Evolutionary conservation across 2,329 filamentous ascomycete genomes (phyloP).

Genomic region (Trichophaea hybrida): DNA sequence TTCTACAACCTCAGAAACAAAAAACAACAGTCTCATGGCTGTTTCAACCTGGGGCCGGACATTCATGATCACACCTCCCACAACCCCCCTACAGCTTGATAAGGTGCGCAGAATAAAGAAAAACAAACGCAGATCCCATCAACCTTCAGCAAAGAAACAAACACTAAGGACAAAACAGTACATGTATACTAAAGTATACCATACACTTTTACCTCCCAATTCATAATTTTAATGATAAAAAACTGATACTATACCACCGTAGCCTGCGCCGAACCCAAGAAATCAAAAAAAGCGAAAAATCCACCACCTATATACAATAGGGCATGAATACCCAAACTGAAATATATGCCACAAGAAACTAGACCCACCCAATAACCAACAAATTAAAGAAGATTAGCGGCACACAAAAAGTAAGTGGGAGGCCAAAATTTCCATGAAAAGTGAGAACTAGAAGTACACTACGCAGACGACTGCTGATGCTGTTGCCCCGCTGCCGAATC

Average conservation of each 20-base stretch:
- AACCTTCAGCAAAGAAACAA: background rate
- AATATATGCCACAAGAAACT: slow-evolving; percentile 4
- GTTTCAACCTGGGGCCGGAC: slow-evolving; percentile 7
- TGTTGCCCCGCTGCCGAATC: slow-evolving; percentile 24
- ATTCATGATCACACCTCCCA: slow-evolving; percentile 9
- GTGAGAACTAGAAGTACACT: slow-evolving; percentile 3
- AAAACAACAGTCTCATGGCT: background rate
- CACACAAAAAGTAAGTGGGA: slow-evolving; percentile 2
- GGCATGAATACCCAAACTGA: background rate
- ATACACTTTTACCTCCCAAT: slow-evolving; percentile 1
- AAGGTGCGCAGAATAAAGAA: slow-evolving; percentile 4
- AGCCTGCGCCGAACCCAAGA: background rate
- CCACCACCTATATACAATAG: background rate
- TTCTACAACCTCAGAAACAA: slow-evolving; percentile 3
- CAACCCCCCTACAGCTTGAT: background rate
- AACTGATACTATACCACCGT: background rate
- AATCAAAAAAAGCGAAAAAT: background rate
- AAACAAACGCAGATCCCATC: background rate
- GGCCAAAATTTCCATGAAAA: background rate
- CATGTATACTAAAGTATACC: slow-evolving; percentile 15
- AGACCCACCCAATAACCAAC: background rate
- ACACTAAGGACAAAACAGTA: slow-evolving; percentile 13
- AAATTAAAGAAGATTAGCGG: background rate
- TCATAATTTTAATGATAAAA: background rate
- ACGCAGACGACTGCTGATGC: slow-evolving; percentile 15